Evolutionary conservation across 1,284 basidiomycete genomes (phyloP).

Genomic region (Lentinus polychrous): DNA sequence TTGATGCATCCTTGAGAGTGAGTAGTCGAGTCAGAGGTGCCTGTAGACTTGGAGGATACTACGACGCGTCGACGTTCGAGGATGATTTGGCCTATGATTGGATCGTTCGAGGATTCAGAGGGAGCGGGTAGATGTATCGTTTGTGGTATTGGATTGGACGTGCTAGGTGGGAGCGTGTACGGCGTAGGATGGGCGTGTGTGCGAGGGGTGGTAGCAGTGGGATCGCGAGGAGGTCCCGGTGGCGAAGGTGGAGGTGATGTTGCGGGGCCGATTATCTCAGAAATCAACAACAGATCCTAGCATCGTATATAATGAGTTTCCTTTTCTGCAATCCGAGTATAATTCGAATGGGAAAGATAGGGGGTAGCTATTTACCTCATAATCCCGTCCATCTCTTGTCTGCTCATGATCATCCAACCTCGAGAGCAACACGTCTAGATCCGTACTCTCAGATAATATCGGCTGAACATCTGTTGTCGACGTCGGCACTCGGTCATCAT

Average conservation of each 20-base stretch:
- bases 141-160: too few relatives aligned
- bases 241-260: conserved; percentile 18
- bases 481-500: too few relatives aligned
- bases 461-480: background rate
- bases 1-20: conserved; percentile 60
- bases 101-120: too few relatives aligned
- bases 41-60: too few relatives aligned
- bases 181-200: too few relatives aligned
- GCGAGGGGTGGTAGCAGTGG: too few relatives aligned
- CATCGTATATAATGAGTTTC: background rate
- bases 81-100: too few relatives aligned
- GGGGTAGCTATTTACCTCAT: conserved; percentile 45
- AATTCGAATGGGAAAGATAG: conserved; percentile 3
- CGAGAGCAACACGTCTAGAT: conserved; percentile 54
- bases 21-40: background rate
- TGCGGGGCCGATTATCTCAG: conserved; percentile 58
- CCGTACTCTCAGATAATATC: conserved; percentile 41
- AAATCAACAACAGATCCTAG: conserved; percentile 51
- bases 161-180: too few relatives aligned
- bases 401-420: conserved; percentile 37
- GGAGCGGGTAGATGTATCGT: too few relatives aligned
- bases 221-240: too few relatives aligned
- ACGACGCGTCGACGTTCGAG: too few relatives aligned
- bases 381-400: conserved; percentile 36
- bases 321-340: conserved; percentile 4